Base-by-base conservation (phyloP, 495 filamentous ascomycete genomes). In the Penicillium subrubescens region DNA sequence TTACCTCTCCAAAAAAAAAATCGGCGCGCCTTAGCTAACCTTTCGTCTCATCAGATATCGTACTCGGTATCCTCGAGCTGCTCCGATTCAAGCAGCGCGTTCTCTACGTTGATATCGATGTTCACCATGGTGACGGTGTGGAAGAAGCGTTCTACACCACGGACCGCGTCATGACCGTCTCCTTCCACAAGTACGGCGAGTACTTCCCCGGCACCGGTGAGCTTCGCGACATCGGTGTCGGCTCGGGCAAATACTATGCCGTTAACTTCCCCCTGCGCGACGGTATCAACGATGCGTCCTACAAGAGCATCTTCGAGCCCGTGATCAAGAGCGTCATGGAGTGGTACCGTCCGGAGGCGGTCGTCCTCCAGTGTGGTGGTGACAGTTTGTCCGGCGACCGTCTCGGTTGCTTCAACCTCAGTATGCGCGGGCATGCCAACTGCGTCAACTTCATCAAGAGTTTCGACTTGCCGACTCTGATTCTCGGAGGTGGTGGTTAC, bases 131-230 rank as follows among this genome's bases (percentile, higher is more conserved):
- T 44, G 95, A 99, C 73, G 95, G 95, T 63, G 95, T 99, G 25
- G 95, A 99, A 76, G 94, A 98, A 72, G 95, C 95, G 8, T 99
- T 99, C 70, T 97, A 96, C 72, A 95, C 93, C 21, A 99, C 95
- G 17, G 94, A 99, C 79, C 88, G 95, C 69, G 95, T 99, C 72
- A 97, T 99, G 94, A 98, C 96, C 0, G 89, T 93, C 43, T 97
- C 93, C 17, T 98, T 98, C 77, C 95, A 99, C 81, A 99, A 99
- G 69, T 99, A 97, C 78, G 95, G 96, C 75, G 95, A 98, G 71
- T 99, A 97, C 75, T 99, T 99, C 77, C 95, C 95, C 7, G 96
- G 96, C 60, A 99, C 95, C 2, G 95, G 95, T 67, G 94, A 97
- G 76, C 88, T 97, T 57, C 89, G 96, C 52, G 95, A 99, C 71